Evolutionary conservation across 257 asterid species (phyloP), one percentile per base, ranked within the genome.

Genomic region (Nicotiana benthamiana): DNA sequence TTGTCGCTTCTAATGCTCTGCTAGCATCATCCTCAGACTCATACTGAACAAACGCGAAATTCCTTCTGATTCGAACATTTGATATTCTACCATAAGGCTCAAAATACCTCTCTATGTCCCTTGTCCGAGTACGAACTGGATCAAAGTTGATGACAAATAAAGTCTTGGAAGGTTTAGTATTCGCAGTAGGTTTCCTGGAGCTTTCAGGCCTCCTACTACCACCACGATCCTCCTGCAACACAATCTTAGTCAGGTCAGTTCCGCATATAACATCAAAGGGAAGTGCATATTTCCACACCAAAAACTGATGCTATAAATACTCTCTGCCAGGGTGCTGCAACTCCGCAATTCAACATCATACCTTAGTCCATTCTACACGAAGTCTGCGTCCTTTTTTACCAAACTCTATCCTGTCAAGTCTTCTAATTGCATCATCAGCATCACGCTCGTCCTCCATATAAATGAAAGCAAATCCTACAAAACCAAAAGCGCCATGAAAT

Each of bases 391-490:
- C 93, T 85, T 90, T 93, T 83, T 90, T 88, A 81, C 99, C 99
- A 80, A 95, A 95, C 82, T 93, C 97, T 62, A 88, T 86, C 85
- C 93, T 83, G 89, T 95, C 99, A 34, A 95, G 97, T 81, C 90
- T 93, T 84, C 98, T 82, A 12, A 95, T 90, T 15, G 99, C 98
- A 84, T 92, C 98, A 79, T 92, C 98, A 78, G 97, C 99, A 85
- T 92, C 99, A 46, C 91, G 95, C 81, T 93, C 99, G 79, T 95
- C 99, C 87, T 92, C 98, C 98, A 95, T 95, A 60, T 95, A 92
- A 82, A 95, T 79, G 56, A 95, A 95, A 77, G 99, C 99, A 88
- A 91, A 95, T 79, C 98, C 99, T 95, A 81, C 46, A 83, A 85
- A 84, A 75, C 51, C 82, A 80, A 83, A 40, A 9, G 27, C 36